Evolutionary conservation across 495 filamentous ascomycete species (phyloP).

Genomic region (Lichenothelia convexa): DNA sequence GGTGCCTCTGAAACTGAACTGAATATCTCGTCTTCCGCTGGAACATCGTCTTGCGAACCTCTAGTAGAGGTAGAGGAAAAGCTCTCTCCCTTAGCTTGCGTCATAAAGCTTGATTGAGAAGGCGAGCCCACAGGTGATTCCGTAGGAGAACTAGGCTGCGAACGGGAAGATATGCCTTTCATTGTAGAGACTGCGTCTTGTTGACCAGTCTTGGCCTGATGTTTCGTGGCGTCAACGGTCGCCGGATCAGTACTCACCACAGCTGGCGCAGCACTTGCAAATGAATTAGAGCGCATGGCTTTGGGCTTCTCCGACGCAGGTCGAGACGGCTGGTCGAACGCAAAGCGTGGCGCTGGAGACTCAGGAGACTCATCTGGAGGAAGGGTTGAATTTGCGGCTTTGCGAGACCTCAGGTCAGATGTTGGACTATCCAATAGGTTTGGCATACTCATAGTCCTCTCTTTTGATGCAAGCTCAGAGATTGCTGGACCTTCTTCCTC

Average conservation of each 20-base stretch:
- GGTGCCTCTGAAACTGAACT: background rate
- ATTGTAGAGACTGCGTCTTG: slow-evolving; percentile 42
- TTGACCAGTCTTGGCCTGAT: slow-evolving; percentile 24
- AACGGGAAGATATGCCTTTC: slow-evolving; percentile 45
- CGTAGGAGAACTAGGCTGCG: slow-evolving; percentile 36
- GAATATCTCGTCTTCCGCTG: background rate
- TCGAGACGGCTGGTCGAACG: background rate
- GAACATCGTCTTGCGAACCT: background rate
- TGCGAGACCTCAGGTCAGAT: slow-evolving; percentile 19
- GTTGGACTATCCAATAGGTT: slow-evolving; percentile 20
- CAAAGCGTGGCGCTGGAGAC: too few relatives aligned
- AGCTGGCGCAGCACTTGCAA: slow-evolving; percentile 44
- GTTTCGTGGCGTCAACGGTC: slow-evolving; percentile 36
- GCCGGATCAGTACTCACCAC: slow-evolving; percentile 43
- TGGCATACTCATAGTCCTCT: slow-evolving; percentile 44
- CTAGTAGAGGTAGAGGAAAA: slow-evolving; percentile 26
- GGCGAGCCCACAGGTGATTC: slow-evolving; percentile 35
- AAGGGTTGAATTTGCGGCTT: slow-evolving; percentile 12
- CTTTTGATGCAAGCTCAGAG: slow-evolving; percentile 1
- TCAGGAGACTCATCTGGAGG: background rate
- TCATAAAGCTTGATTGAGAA: slow-evolving; percentile 19
- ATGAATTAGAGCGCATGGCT: slow-evolving; percentile 41
- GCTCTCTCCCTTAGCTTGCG: slow-evolving; percentile 11
- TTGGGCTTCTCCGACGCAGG: slow-evolving; percentile 28
- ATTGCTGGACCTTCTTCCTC: slow-evolving; percentile 4